Percentiles rank a stretch among this genome's conserved stretches.
These are phyloP conservation scores for Cucurbitaria berberidis DNA, from an alignment of 2,329 filamentous ascomycete genomes.

Conservation along the genomic window DNA sequence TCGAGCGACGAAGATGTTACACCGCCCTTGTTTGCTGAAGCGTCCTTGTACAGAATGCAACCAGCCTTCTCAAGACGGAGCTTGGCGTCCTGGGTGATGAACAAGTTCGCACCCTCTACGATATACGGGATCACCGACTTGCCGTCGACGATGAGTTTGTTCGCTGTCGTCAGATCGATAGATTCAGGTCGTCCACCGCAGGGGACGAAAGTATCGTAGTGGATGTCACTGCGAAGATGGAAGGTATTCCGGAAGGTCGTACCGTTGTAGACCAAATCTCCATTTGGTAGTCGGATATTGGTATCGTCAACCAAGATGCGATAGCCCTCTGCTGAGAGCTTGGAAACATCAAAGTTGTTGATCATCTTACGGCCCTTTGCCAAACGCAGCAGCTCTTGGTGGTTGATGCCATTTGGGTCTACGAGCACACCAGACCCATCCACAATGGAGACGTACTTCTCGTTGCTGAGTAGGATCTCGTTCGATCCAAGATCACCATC, in stretches of 20 bases:
- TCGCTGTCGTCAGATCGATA: conserved; percentile 87
- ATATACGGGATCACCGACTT: conserved; percentile 91
- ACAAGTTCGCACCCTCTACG: conserved; percentile 96
- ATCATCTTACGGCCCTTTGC: conserved; percentile 92
- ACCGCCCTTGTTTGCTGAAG: conserved; percentile 97
- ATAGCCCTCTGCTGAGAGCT: conserved; percentile 87
- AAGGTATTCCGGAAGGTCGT: conserved; percentile 97
- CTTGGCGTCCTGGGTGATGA: conserved; percentile 98
- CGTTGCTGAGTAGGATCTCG: conserved; percentile 93
- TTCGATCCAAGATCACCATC: conserved; percentile 97
- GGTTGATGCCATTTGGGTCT: conserved; percentile 88
- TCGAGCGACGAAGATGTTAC: conserved; percentile 97
- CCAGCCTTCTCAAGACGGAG: conserved; percentile 93
- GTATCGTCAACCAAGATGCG: conserved; percentile 90
- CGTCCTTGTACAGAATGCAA: conserved; percentile 95
- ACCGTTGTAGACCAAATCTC: conserved; percentile 87
- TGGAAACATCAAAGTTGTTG: conserved; percentile 79
- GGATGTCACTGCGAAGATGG: conserved; percentile 76
- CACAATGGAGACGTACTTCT: conserved; percentile 95
- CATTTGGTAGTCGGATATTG: conserved; percentile 84
- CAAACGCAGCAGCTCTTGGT: conserved; percentile 79
- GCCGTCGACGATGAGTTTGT: conserved; percentile 86
- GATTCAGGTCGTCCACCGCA: conserved; percentile 97
- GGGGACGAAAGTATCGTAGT: conserved; percentile 90
- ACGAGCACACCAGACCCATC: conserved; percentile 95